phyloP scores from a whole-genome alignment of 805 yeast genomes.

The Kuraishia ogatae region DNA sequence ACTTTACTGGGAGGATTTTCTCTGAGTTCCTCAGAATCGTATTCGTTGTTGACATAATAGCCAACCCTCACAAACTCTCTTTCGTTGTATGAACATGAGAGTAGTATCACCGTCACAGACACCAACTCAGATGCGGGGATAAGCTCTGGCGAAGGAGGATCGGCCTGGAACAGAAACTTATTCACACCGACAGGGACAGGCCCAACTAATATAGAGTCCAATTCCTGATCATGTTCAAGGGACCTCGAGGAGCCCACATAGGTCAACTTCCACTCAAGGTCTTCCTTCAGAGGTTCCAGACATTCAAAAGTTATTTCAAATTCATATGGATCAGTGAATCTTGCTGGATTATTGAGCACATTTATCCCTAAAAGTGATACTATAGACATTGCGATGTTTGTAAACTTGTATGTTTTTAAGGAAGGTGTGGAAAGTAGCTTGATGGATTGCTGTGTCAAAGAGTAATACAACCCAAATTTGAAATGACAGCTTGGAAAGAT shows the following conservation, averaged over 20 bases:
- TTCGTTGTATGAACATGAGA: conserved; percentile 89
- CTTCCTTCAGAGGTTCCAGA: conserved; percentile 83
- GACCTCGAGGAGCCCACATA: conserved; percentile 96
- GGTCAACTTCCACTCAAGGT: conserved; percentile 94
- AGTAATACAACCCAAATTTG: no score
- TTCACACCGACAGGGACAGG: conserved; percentile 98
- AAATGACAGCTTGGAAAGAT: no score
- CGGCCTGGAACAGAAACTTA: conserved; percentile 87
- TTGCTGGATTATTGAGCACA: conserved; percentile 91
- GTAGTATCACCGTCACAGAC: conserved; percentile 85
- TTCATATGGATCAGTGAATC: conserved; percentile 87
- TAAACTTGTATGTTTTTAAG: not conserved
- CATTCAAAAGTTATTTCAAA: conserved; percentile 98
- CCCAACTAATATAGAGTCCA: conserved; percentile 94
- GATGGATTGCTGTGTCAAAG: not conserved
- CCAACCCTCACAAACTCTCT: conserved; percentile 96
- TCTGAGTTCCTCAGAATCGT: conserved; percentile 85
- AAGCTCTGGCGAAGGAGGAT: conserved; percentile 92
- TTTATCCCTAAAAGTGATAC: conserved; percentile 88
- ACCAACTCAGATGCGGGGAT: conserved; percentile 96
- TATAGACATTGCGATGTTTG: conserved; percentile 60
- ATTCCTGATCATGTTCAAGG: conserved; percentile 91
- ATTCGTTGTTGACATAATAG: conserved; percentile 95
- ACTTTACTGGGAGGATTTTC: conserved; percentile 93
- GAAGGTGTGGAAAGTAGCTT: not conserved